Evolutionary conservation across 148 eudicot species (phyloP), one percentile per base, ranked within the genome.

Genomic region (Heliamphora exappendiculata): DNA sequence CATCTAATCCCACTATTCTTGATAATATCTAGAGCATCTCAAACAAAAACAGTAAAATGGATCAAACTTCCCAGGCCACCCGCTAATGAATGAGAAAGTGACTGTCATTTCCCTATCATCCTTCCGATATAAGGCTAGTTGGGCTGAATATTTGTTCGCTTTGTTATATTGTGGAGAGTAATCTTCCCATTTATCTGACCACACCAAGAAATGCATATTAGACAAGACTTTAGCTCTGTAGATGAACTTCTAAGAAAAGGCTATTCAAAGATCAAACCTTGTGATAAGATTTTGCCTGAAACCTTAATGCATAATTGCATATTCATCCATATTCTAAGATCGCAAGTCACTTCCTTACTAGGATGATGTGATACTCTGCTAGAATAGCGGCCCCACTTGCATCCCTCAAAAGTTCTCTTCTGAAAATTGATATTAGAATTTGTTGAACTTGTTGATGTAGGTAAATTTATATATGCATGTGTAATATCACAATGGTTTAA

Each of bases 231-330:
- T 26, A 66, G 70, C 49, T 66, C 70, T 49, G 16, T 39, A 39
- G 70, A n/a, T 66, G 28, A 47, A 39, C 70, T 41, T 39, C n/a
- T 39, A 59, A 59, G 64, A 14, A 13, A 11, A 17, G 45, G 36
- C 11, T 26, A n/a, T 64, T 49, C 39, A 31, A 39, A 39, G 29
- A 10, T 20, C 57, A 17, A 53, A 53, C 22, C 57, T 53, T 19
- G 12, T 53, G 3, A 53, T 17, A 7, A 53, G 22, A 53, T 53
- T 39, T 41, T 39, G 10, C 50, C 17, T 26, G 14, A 41, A 66
- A 66, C 20, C 50, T 66, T 39, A 62, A 66, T 66, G 70, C 70
- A 66, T 42, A 14, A 62, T 37, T 66, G 70, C 70, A 66, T 42
- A 14, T 66, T 66, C 22, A 11, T 53, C 57, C 22, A 53, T n/a